Conservation (phyloP, 1,139 yeast genomes). For the Suhomyces ambrosiae region DNA sequence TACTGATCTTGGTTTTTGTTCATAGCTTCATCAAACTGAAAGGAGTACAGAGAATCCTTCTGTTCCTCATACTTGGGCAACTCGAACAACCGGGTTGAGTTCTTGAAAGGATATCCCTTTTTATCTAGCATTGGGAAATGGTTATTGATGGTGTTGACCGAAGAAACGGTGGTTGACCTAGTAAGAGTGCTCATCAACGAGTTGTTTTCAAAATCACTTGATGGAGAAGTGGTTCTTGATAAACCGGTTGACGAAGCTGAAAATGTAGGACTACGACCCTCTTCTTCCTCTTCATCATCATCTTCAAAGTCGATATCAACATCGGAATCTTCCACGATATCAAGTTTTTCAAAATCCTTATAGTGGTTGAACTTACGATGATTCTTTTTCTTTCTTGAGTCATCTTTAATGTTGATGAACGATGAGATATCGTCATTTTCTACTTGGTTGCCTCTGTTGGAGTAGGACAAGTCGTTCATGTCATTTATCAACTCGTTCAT, state of each 20-base stretch:
- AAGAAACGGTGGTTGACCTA: conserved; percentile 47
- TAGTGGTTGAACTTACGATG: conserved; percentile 17
- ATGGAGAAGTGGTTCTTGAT: conserved; percentile 46
- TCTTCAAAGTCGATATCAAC: conserved; percentile 27
- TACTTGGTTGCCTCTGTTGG: background rate
- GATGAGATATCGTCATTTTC: background rate
- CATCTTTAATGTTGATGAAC: conserved; percentile 8
- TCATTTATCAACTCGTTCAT: conserved; percentile 31
- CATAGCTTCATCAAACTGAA: conserved; percentile 21
- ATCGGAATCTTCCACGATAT: conserved; percentile 21
- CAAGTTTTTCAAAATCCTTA: conserved; percentile 21
- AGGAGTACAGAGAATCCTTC: conserved; percentile 11
- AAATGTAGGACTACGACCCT: conserved; percentile 9
- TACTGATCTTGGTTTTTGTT: conserved; percentile 32
- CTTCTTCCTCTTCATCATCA: conserved; percentile 27
- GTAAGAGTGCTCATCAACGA: conserved; percentile 46
- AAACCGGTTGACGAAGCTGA: conserved; percentile 28
- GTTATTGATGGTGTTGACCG: conserved; percentile 18
- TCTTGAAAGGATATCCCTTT: conserved; percentile 19
- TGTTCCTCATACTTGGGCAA: conserved; percentile 20
- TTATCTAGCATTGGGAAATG: conserved; percentile 11
- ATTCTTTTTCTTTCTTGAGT: conserved; percentile 11
- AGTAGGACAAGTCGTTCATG: conserved; percentile 31
- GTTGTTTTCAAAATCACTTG: conserved; percentile 34
- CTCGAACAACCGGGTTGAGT: conserved; percentile 17